Base-by-base conservation (phyloP, 2,329 filamentous ascomycete genomes). In the Xylaria sp. region DNA sequence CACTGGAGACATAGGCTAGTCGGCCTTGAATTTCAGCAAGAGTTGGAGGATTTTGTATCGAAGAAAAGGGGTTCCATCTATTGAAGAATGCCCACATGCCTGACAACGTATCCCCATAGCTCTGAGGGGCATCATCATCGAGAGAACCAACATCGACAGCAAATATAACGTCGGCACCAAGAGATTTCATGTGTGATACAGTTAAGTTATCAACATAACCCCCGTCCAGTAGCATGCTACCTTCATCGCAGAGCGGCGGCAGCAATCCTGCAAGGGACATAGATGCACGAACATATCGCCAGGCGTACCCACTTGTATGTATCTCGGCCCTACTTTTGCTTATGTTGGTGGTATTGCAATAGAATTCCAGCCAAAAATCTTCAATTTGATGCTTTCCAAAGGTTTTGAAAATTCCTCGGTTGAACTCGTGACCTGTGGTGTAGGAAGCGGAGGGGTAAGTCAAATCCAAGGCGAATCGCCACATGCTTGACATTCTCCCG, bases 321-420 rank as follows among this genome's bases (percentile, higher is more conserved):
- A 97, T 94, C 78, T 99, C 96, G 3, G 89, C 89, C 23, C 95
- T 88, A 69, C 92, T 96, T 80, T 97, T 97, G 82, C 92, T 97
- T 81, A 99, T 98, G 80, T 98, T 99, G 43, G 97, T 99, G 0
- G 96, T 98, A 81, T 99, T 99, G 86, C 97, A 99, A 82, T 99
- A 99, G 79, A 93, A 99, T 73, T 97, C 94, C 12, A 99, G 87
- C 96, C 96, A 99, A 76, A 98, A 99, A 79, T 99, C 96, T 81
- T 99, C 96, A 66, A 99, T 98, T 78, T 98, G 96, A 10, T 93
- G 93, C 76, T 97, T 93, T 15, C 94, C 96, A 78, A 99, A 97
- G 0, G 95, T 94, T 80, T 99, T 99, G 88, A 97, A 99, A 72
- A 99, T 97, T 46, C 96, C 96, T 7, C 96, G 92, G 75, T 99